Evolutionary conservation across 2,329 filamentous ascomycete genomes (phyloP), one percentile per base, ranked within the genome.

Genomic region (Orbilia blumenaviensis): DNA sequence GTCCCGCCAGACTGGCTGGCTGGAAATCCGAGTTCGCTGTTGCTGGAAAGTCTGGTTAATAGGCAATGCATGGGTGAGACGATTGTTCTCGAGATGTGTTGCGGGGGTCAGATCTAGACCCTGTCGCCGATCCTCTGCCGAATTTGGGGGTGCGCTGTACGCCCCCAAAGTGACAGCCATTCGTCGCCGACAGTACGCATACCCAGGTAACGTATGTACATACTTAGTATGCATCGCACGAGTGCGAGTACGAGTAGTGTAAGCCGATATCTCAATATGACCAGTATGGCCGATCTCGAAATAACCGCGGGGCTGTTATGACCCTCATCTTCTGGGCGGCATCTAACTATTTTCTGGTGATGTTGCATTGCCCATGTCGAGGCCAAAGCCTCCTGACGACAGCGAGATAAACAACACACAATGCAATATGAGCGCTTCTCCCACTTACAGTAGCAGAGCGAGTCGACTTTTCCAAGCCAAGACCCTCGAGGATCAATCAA

Each of bases 71-170:
- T 56, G 18, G 21, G 9, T n/a, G n/a, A n/a, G n/a, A n/a, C n/a
- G 52, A 56, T 56, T 56, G 52, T 56, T 6, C 2, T 10, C 5
- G 10, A 48, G 38, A 54, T 54, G 66, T 62, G 66, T 71, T 71
- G 56, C 42, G 25, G 41, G 36, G 42, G 29, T 14, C 9, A 34
- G 12, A 36, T 63, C 66, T 60, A 71, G 66, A 52, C 25, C 23
- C 29, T 23, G 23, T 9, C 3, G 64, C 18, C 29, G 42, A 68
- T 68, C 66, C 29, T 36, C 62, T 69, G 66, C 66, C 56, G 29
- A 21, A 14, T 21, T 9, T 42, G 14, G 5, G 10, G 21, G 21
- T 8, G 32, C 32, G 38, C 12, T 14, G 29, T n/a, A n/a, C 46
- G 21, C 46, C 12, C 32, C 23, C n/a, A 27, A 29, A 56, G 29